Percentiles rank a stretch among this genome's conserved stretches.
Conservation (phyloP, 2,329 filamentous ascomycete species). For the Cordyceps militaris region DNA sequence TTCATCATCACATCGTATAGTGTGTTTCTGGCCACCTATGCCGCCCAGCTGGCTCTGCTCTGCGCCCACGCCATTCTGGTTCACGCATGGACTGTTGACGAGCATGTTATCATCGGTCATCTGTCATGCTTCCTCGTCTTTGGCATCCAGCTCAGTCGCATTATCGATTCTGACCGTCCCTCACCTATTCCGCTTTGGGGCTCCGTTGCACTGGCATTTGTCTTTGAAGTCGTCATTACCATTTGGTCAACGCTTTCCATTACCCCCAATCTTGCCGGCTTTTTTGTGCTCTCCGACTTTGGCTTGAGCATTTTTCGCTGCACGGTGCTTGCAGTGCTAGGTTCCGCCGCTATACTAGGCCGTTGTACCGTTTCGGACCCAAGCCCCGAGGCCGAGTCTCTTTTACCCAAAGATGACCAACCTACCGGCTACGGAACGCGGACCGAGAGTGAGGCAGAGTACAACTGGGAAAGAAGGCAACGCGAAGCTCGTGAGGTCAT, state of each 20-base stretch:
- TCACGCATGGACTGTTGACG: constrained; percentile 35
- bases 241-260: constrained; percentile 1
- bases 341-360: not conserved
- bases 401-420: constrained; percentile 8
- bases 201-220: constrained; percentile 51
- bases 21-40: constrained; percentile 38
- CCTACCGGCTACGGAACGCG: constrained; percentile 22
- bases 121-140: constrained; percentile 59
- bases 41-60: constrained; percentile 38
- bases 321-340: not conserved
- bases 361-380: not conserved
- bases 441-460: constrained; percentile 39
- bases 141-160: constrained; percentile 49
- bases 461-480: constrained; percentile 45
- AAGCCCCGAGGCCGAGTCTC: constrained; percentile 8
- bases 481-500: constrained; percentile 50
- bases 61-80: constrained; percentile 28
- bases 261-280: not conserved
- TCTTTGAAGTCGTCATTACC: constrained; percentile 44
- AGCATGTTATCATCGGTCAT: constrained; percentile 47
- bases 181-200: constrained; percentile 59
- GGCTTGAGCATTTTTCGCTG: constrained; percentile 16
- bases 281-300: constrained; percentile 21
- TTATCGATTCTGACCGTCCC: constrained; percentile 42
- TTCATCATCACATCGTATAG: constrained; percentile 36